Base-by-base conservation (phyloP, 2,329 filamentous ascomycete genomes). In the Phialemoniopsis sp. region DNA sequence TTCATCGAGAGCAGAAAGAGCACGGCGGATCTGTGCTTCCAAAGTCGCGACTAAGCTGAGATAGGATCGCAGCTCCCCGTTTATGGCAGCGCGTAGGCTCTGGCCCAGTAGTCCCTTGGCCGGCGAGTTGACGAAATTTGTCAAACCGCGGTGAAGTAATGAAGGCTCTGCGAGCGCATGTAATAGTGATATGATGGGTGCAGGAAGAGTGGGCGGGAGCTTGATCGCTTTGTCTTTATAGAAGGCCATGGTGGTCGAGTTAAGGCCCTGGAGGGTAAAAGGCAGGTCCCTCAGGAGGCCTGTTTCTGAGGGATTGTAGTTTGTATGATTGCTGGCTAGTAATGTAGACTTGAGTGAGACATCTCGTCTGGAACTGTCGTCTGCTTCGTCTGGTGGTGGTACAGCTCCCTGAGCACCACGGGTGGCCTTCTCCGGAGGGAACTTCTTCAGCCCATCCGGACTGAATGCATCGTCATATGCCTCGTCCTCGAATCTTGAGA, bases 161-260 rank as follows among this genome's bases (percentile, higher is more conserved):
- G 91, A 94, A 8, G 93, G 93, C 57, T 98, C 93, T 3, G 93
- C 89, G 15, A 98, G 69, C 0, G 86, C 88, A 53, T 98, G 89
- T 3, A 98, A 70, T 9, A 98, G 73, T 13, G 89, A 90, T 13
- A 97, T 72, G 9, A 97, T 72, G 3, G 93, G 91, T 6, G 90
- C 71, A 2, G 93, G 89, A 6, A 98, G 72, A 1, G 82, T 87
- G 0, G 80, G 54, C 0, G 93, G 94, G 18, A 98, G 68, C 53
- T 81, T 87, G 38, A 97, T 66, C 3, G 77, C 79, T 16, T 81
- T 78, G 17, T 80, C 72, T 13, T 80, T 79, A 9, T 77, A 67
- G 48, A 97, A 97, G 1, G 82, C 76, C 30, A 97, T 68, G 47
- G 90, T 88, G 2, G 85, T 85, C 1, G 91, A 95, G 2, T 89